Percentiles rank a stretch among this genome's conserved stretches.
Evolutionary conservation across 345 rosid genomes (phyloP).

Genomic region (Carallia pectinifolia): DNA sequence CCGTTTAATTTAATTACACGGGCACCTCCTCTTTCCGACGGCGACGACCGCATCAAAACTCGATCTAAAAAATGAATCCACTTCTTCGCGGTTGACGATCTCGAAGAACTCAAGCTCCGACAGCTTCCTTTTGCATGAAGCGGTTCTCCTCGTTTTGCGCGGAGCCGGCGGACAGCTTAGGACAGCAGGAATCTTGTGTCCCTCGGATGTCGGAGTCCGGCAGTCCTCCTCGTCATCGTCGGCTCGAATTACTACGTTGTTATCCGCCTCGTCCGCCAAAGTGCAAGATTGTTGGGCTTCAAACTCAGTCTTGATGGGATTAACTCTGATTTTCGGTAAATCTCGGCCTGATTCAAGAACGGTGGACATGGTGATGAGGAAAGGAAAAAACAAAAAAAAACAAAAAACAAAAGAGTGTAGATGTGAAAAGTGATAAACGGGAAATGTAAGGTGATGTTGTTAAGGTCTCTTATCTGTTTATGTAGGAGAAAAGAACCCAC

Average conservation of each 20-base stretch:
- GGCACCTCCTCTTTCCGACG: slow-evolving; percentile 21
- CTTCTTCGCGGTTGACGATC: slow-evolving; percentile 27
- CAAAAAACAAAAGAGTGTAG: neutral
- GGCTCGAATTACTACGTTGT: neutral
- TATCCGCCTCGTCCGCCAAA: neutral
- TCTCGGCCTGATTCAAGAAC: slow-evolving; percentile 35
- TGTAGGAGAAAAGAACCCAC: neutral
- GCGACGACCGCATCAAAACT: neutral
- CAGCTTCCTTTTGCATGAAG: slow-evolving; percentile 39
- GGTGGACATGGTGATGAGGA: slow-evolving; percentile 27
- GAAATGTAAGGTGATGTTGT: neutral
- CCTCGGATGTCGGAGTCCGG: slow-evolving; percentile 29
- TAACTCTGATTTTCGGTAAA: slow-evolving; percentile 17
- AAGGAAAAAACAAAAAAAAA: neutral
- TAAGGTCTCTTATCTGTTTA: slow-evolving; percentile 9
- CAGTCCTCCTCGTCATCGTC: slow-evolving; percentile 5
- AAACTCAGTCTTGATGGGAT: slow-evolving; percentile 11
- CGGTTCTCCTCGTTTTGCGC: slow-evolving; percentile 21
- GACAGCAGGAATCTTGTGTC: slow-evolving; percentile 34
- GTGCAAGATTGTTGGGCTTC: slow-evolving; percentile 8
- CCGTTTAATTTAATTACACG: slow-evolving; percentile 17
- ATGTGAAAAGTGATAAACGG: neutral
- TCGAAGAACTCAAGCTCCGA: slow-evolving; percentile 42
- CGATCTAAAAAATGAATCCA: slow-evolving; percentile 33
- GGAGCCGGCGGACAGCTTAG: slow-evolving; percentile 42